A percentile compares a stretch with the other conserved stretches of the same genome.
phyloP scores from a whole-genome alignment of 2,329 filamentous ascomycete species.

The Davidsoniella australis region DNA sequence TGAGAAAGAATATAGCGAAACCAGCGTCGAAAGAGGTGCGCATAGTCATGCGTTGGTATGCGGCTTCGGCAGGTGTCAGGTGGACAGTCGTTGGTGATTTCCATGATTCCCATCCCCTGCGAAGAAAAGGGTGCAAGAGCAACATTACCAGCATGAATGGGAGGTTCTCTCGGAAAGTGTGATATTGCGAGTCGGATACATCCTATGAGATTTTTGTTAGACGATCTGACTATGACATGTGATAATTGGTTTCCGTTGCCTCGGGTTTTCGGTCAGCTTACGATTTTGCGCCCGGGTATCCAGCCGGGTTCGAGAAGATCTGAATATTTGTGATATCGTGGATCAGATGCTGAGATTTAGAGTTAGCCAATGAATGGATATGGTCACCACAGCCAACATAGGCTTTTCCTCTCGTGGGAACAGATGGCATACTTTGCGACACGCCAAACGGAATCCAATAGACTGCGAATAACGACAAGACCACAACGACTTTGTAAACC shows the following conservation, averaged over 20 bases:
- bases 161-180: constrained; percentile 68
- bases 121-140: constrained; percentile 60
- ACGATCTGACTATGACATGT: not conserved
- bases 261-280: constrained; percentile 24
- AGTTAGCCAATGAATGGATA: not conserved
- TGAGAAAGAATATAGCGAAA: constrained; percentile 67
- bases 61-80: constrained; percentile 35
- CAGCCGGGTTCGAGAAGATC: constrained; percentile 61
- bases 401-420: not conserved
- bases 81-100: constrained; percentile 15
- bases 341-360: constrained; percentile 51
- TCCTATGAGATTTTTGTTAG: constrained; percentile 36
- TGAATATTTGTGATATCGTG: constrained; percentile 61
- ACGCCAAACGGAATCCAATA: constrained; percentile 78
- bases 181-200: constrained; percentile 77
- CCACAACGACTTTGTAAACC: constrained; percentile 57
- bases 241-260: not conserved
- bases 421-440: constrained; percentile 48
- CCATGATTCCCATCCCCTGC: constrained; percentile 47
- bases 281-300: constrained; percentile 82
- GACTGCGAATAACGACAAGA: constrained; percentile 60
- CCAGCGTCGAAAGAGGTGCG: constrained; percentile 58
- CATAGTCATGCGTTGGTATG: constrained; percentile 39
- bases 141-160: constrained; percentile 63
- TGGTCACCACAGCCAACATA: constrained; percentile 12